Evolutionary conservation across 2,329 filamentous ascomycete genomes (phyloP).

Genomic region (Arthrobotrys sphaeroides): DNA sequence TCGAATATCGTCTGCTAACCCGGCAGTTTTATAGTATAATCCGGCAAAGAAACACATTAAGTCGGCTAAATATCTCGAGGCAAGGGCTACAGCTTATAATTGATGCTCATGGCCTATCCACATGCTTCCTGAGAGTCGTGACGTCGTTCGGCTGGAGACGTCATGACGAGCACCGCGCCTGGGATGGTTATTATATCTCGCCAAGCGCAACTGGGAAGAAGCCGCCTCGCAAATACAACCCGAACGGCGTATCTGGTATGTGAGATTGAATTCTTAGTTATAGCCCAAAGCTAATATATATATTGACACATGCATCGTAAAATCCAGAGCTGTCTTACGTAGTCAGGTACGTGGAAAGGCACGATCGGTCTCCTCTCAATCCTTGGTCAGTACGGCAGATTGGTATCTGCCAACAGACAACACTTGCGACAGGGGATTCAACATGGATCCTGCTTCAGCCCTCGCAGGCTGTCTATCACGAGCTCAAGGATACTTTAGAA

Average conservation of each 20-base stretch:
- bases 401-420: slow-evolving; percentile 26
- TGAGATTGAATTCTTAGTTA: background rate
- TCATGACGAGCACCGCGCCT: slow-evolving; percentile 31
- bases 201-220: background rate
- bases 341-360: slow-evolving; percentile 26
- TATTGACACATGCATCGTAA: background rate
- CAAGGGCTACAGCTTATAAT: slow-evolving; percentile 23
- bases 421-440: background rate
- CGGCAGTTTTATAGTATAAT: slow-evolving; percentile 12
- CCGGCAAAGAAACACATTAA: slow-evolving; percentile 27
- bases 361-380: slow-evolving; percentile 6
- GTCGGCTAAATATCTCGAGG: slow-evolving; percentile 16
- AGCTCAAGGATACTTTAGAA: slow-evolving; percentile 6
- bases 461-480: slow-evolving; percentile 10
- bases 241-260: slow-evolving; percentile 11
- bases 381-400: slow-evolving; percentile 39
- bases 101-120: slow-evolving; percentile 10
- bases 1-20: background rate
- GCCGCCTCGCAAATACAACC: background rate
- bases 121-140: slow-evolving; percentile 16
- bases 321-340: slow-evolving; percentile 29
- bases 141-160: slow-evolving; percentile 26
- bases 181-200: slow-evolving; percentile 36
- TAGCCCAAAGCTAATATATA: background rate
- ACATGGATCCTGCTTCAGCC: slow-evolving; percentile 31